These are phyloP conservation scores for Leishmania aethiopica DNA, from an alignment of 208 protist genomes.

Conservation along the genomic window DNA sequence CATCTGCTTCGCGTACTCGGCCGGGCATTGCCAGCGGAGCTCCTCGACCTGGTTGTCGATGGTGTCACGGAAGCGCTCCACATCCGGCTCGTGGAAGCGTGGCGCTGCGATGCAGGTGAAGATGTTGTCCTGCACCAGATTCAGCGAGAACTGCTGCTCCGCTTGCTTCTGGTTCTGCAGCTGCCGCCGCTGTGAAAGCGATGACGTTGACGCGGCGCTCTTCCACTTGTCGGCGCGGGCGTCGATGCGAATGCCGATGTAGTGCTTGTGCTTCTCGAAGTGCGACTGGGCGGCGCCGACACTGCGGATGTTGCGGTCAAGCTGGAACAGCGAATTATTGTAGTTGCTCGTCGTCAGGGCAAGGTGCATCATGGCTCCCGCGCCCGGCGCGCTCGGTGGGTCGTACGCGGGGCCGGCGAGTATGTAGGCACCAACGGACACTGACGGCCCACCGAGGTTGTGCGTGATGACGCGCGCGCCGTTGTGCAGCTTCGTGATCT, in stretches of 20 bases:
- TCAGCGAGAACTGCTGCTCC: constrained; percentile 47
- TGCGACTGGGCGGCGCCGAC: constrained; percentile 70
- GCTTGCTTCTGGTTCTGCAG: constrained; percentile 11
- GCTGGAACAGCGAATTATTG: constrained; percentile 84
- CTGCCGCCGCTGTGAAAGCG: constrained; percentile 21
- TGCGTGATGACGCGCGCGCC: constrained; percentile 84
- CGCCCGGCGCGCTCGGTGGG: constrained; percentile 65
- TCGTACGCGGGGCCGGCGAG: constrained; percentile 85
- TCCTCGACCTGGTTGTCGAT: constrained; percentile 88
- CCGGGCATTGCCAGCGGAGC: constrained; percentile 78
- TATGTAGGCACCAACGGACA: constrained; percentile 85
- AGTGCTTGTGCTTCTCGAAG: constrained; percentile 88
- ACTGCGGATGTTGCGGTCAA: constrained; percentile 83
- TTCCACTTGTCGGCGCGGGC: constrained; percentile 73
- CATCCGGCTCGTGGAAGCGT: constrained; percentile 77
- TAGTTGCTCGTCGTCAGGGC: constrained; percentile 84
- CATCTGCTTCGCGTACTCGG: constrained; percentile 75
- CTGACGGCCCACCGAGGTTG: constrained; percentile 62
- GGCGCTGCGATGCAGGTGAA: constrained; percentile 81
- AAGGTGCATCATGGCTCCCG: constrained; percentile 76
- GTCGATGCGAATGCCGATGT: constrained; percentile 79
- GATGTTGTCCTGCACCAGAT: constrained; percentile 81
- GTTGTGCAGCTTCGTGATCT: constrained; percentile 79
- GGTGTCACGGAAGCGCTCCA: constrained; percentile 86
- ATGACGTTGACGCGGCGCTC: constrained; percentile 21